Evolutionary conservation across 768 basidiomycete genomes (phyloP).

Genomic region (Melanogaster broomeanus): DNA sequence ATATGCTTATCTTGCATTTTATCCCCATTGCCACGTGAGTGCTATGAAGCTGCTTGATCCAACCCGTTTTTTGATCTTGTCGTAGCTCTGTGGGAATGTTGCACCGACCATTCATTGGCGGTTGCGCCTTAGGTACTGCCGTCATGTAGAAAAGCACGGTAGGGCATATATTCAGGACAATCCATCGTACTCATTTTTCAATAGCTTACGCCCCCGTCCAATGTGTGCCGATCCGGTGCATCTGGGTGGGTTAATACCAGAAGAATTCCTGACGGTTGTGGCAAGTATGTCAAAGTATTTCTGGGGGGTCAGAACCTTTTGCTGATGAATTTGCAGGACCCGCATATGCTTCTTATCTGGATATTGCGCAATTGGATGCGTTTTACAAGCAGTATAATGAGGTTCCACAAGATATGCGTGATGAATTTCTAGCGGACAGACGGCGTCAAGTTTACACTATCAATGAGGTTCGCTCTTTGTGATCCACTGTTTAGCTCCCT

Average conservation of each 20-base stretch:
- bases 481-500: too few relatives aligned
- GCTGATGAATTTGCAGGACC: background rate
- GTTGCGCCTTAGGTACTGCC: constrained; percentile 13
- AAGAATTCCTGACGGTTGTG: background rate
- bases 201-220: background rate
- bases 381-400: constrained; percentile 6
- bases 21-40: constrained; percentile 23
- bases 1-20: constrained; percentile 45
- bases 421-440: constrained; percentile 1
- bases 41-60: background rate
- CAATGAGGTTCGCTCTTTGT: constrained; percentile 3
- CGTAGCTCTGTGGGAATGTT: constrained; percentile 9
- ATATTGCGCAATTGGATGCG: constrained; percentile 10
- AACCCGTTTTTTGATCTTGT: background rate
- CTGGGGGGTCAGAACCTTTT: background rate
- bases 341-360: background rate
- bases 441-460: background rate
- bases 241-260: background rate
- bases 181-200: background rate
- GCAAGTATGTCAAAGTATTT: background rate
- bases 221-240: background rate
- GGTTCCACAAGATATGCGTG: background rate
- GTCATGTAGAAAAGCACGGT: constrained; percentile 2
- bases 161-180: background rate
- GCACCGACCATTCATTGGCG: constrained; percentile 5